These are phyloP conservation scores for Puccinia horiana DNA, from an alignment of 1,284 basidiomycete species.

Conservation along the genomic window DNA sequence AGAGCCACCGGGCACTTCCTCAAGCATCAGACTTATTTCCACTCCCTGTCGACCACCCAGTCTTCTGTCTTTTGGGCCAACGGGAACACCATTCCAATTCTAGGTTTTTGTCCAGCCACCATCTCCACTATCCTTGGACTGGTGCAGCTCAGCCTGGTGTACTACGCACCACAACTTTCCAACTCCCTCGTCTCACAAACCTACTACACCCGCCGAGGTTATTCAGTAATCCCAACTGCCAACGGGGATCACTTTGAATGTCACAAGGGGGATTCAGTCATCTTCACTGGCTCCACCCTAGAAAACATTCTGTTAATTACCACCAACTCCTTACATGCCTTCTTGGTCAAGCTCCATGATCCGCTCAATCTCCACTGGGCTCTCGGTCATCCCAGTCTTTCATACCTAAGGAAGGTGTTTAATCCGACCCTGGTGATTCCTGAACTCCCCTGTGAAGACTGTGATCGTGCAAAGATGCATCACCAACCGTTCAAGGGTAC, in stretches of 20 bases:
- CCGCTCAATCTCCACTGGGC: background rate
- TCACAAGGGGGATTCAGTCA: background rate
- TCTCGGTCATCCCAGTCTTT: background rate
- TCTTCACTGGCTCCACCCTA: background rate
- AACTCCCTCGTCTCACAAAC: background rate
- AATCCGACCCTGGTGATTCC: background rate
- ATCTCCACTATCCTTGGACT: background rate
- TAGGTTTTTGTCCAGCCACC: background rate
- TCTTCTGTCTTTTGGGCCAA: background rate
- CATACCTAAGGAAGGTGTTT: background rate
- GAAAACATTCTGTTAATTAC: background rate
- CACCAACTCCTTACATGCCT: background rate
- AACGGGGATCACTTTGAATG: background rate
- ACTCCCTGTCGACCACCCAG: background rate
- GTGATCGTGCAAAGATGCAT: slow-evolving; percentile 7
- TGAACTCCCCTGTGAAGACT: background rate
- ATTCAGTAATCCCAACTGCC: background rate
- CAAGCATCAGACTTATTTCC: background rate
- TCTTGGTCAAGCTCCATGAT: background rate
- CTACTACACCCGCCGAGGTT: background rate
- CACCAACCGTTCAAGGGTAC: background rate
- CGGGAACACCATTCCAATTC: background rate
- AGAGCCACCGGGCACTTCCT: background rate
- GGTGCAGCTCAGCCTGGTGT: background rate
- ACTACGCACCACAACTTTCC: background rate